These are phyloP conservation scores for Fusarium albosuccineum DNA, from an alignment of 2,329 filamentous ascomycete species.

Conservation along the genomic window DNA sequence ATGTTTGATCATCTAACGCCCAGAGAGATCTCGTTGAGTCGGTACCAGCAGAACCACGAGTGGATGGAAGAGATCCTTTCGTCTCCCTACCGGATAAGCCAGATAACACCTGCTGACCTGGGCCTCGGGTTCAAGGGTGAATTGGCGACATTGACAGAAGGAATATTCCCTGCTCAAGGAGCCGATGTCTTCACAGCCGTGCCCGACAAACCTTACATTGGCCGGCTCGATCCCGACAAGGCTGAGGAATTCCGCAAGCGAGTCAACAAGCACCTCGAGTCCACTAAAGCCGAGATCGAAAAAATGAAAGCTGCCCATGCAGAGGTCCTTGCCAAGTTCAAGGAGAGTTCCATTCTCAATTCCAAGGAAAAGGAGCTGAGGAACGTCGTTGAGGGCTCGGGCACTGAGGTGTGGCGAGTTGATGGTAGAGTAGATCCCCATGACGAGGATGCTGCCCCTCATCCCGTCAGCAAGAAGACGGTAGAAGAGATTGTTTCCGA, in stretches of 20 bases:
- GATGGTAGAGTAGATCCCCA: conserved; percentile 67
- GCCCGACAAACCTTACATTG: conserved; percentile 70
- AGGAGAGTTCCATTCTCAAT: conserved; percentile 76
- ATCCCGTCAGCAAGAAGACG: conserved; percentile 61
- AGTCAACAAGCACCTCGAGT: conserved; percentile 77
- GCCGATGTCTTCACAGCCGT: conserved; percentile 60
- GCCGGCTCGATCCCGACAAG: conserved; percentile 78
- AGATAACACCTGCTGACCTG: conserved; percentile 89
- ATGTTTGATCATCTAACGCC: conserved; percentile 91
- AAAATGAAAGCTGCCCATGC: conserved; percentile 85
- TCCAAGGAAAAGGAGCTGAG: conserved; percentile 83
- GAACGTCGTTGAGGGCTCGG: conserved; percentile 70
- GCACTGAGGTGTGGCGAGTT: conserved; percentile 72
- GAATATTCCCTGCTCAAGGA: conserved; percentile 79
- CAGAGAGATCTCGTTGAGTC: conserved; percentile 85
- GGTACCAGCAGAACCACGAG: conserved; percentile 95
- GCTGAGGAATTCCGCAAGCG: conserved; percentile 87
- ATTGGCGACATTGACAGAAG: conserved; percentile 83
- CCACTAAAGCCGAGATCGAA: conserved; percentile 85
- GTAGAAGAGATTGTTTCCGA: conserved; percentile 81
- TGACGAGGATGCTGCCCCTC: conserved; percentile 59
- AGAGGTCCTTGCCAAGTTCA: conserved; percentile 79
- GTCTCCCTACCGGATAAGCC: conserved; percentile 86
- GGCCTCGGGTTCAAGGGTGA: conserved; percentile 88
- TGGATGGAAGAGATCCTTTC: conserved; percentile 99